Evolutionary conservation across 371 early-diverging fungal species (phyloP), one percentile per base, ranked within the genome.

Genomic region (Mortierella sp.): DNA sequence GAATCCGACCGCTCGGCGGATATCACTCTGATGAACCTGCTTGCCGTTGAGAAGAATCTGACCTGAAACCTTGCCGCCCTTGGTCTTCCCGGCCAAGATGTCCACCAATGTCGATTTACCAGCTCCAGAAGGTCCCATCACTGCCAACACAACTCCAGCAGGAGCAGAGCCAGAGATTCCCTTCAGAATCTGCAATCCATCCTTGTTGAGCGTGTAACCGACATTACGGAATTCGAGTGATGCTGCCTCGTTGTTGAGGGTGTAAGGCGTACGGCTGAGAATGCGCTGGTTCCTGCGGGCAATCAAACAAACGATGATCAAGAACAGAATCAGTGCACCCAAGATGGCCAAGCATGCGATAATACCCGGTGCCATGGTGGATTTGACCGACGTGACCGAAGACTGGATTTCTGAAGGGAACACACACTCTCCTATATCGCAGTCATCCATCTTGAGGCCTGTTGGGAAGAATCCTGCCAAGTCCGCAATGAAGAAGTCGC

Each of bases 121-220:
- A 4, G 92, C 87, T 1, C 95, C 96, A 19, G 86, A 85, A 4
- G 86, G 80, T 8, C 93, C 93, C 80, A 91, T 84, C 42, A 93
- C 80, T 7, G 94, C 95, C 52, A 79, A 42, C 8, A 72, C 69
- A n/a, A 68, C 58, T 34, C 73, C 70, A 42, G 73, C 73, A 9
- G 69, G 80, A 12, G 70, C 71, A 1, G 73, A 46, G 9, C 80
- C 80, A 1, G 62, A 76, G 41, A 76, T 76, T 7, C 70, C 76
- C 62, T 76, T 69, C 42, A 76, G 66, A 55, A 76, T 76, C 55
- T 76, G 48, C 28, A 76, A 42, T 34, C 76, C 76, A 23, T 65
- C 61, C 70, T 64, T 61, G 58, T 70, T 65, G 58, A 76, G 69
- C 3, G 78, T 76, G 30, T 76, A 76, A 18, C 78, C 78, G 19